A percentile compares a stretch with the other conserved stretches of the same genome.
phyloP scores from a whole-genome alignment of 345 rosid species.

The Aurinia saxatilis region DNA sequence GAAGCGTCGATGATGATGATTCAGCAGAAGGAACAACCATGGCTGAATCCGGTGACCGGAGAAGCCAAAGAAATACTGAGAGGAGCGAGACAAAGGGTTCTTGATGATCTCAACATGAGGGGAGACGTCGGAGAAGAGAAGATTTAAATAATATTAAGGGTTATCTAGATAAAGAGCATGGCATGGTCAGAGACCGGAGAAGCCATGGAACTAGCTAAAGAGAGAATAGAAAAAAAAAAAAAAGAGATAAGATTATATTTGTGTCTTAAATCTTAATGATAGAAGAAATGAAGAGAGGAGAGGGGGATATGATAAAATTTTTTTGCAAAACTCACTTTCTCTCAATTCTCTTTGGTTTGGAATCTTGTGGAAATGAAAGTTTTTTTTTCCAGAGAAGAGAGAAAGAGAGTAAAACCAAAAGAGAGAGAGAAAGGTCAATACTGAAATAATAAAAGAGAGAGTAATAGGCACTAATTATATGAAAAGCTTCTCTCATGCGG shows the following conservation, averaged over 20 bases:
- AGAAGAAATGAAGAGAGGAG: no score
- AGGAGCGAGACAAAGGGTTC: not conserved
- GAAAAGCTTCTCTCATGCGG: slow-evolving; percentile 20
- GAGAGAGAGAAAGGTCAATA: slow-evolving; percentile 22
- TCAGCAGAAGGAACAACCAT: slow-evolving; percentile 65
- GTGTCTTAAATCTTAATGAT: slow-evolving; percentile 11
- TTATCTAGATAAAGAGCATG: slow-evolving; percentile 7
- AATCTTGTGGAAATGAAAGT: slow-evolving; percentile 57
- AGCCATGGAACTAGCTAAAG: slow-evolving; percentile 11
- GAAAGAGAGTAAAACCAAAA: slow-evolving; percentile 19
- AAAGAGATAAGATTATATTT: no score
- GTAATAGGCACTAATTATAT: slow-evolving; percentile 18
- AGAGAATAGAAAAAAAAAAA: no score
- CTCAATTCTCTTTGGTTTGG: slow-evolving; percentile 82
- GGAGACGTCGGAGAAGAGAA: not conserved
- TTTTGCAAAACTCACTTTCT: slow-evolving; percentile 67
- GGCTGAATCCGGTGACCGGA: slow-evolving; percentile 45
- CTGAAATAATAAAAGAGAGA: slow-evolving; percentile 21
- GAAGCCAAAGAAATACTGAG: slow-evolving; percentile 23
- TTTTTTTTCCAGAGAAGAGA: slow-evolving; percentile 42
- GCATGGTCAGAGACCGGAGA: slow-evolving; percentile 17
- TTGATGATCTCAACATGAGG: slow-evolving; percentile 34
- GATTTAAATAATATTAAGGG: slow-evolving; percentile 7
- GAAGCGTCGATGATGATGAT: slow-evolving; percentile 16
- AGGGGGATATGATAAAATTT: no score